Conservation (phyloP, 192 early-diverging fungal genomes). For the Rhizophagus prolifer region DNA sequence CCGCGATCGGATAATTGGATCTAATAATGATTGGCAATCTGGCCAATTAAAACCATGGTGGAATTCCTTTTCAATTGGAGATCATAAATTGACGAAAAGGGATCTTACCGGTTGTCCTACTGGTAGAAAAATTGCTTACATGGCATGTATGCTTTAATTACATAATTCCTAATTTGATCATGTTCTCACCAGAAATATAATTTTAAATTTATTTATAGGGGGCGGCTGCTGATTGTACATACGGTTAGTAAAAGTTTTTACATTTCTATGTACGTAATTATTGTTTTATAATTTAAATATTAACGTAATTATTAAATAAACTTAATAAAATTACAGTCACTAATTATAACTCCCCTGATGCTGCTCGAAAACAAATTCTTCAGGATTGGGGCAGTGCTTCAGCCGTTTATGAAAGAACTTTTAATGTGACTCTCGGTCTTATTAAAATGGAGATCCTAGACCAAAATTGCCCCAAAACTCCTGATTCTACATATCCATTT, state of each 20-base stretch:
- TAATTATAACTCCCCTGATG: conserved; percentile 51
- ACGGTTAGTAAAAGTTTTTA: conserved; percentile 32
- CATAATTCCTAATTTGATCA: not conserved
- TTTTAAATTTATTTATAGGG: conserved; percentile 43
- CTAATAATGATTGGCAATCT: not conserved
- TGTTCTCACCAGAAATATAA: not conserved
- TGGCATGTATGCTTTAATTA: conserved; percentile 27
- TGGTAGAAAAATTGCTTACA: conserved; percentile 40
- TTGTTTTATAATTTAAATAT: not conserved
- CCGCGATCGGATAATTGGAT: not conserved
- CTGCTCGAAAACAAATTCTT: conserved; percentile 72
- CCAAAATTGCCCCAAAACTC: conserved; percentile 52
- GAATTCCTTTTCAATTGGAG: too few species aligned
- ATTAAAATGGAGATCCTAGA: conserved; percentile 74
- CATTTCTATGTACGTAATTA: not conserved
- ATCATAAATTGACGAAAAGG: not conserved
- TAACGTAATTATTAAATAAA: not conserved
- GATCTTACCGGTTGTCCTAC: conserved; percentile 37
- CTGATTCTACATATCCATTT: conserved; percentile 53
- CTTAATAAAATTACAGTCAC: conserved; percentile 28
- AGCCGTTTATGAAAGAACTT: conserved; percentile 77
- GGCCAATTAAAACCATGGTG: not conserved
- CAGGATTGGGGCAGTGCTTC: conserved; percentile 82
- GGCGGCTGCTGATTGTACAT: conserved; percentile 77
- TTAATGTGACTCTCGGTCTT: conserved; percentile 84